phyloP scores from a whole-genome alignment of 345 rosid genomes.

The Lagerstroemia speciosa region DNA sequence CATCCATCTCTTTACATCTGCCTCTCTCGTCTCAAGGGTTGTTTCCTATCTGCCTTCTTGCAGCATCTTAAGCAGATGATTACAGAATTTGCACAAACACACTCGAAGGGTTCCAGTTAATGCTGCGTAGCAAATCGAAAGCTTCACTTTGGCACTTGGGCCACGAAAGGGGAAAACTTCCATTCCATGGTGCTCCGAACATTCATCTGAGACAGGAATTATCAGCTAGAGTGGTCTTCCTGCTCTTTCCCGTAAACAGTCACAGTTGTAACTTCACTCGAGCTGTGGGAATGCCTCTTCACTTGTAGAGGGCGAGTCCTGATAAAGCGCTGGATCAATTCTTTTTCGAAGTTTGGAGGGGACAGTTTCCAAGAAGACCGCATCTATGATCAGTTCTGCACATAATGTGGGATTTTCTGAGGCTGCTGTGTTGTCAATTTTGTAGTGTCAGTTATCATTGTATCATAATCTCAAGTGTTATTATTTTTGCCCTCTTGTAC shows the following conservation, averaged over 20 bases:
- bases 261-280: background rate
- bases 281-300: background rate
- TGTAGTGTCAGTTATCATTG: slow-evolving; percentile 4
- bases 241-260: background rate
- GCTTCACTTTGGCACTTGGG: background rate
- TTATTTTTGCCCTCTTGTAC: background rate
- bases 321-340: background rate
- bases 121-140: background rate
- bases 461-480: background rate
- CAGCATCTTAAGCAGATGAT: slow-evolving; percentile 81
- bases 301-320: background rate
- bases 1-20: background rate
- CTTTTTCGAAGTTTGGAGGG: background rate
- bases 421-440: slow-evolving; percentile 7
- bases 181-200: background rate
- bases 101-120: slow-evolving; percentile 29
- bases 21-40: background rate
- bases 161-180: background rate
- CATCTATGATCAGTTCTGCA: background rate
- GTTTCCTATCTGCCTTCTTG: slow-evolving; percentile 11
- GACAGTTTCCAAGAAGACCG: background rate
- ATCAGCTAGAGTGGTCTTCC: background rate
- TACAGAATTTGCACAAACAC: slow-evolving; percentile 43
- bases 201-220: background rate
- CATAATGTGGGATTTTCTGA: background rate